These are phyloP conservation scores for Infundibulicybe gibba DNA, from an alignment of 768 basidiomycete genomes.

Conservation along the genomic window DNA sequence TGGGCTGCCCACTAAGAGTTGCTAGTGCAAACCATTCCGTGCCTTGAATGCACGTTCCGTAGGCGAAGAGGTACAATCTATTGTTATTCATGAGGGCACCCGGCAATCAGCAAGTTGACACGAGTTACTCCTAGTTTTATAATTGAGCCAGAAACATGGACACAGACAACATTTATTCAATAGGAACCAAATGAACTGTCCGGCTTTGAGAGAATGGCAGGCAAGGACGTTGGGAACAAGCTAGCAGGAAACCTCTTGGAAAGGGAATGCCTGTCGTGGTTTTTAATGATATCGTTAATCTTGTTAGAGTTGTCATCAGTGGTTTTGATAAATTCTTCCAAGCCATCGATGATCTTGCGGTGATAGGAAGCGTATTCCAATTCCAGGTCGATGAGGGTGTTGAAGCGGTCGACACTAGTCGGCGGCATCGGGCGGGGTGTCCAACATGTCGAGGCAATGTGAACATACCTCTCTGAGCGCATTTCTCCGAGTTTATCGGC, in stretches of 20 bases:
- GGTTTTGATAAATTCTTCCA: constrained; percentile 39
- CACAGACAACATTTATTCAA: too few species aligned
- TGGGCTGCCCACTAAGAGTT: too few species aligned
- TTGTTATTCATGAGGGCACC: too few species aligned
- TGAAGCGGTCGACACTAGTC: constrained; percentile 46
- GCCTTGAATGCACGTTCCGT: too few species aligned
- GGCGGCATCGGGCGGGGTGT: neutral
- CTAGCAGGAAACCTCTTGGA: constrained; percentile 47
- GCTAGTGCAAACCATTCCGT: too few species aligned
- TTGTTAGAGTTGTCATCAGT: constrained; percentile 29
- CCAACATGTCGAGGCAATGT: constrained; percentile 2
- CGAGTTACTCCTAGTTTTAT: too few species aligned
- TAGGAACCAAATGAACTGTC: constrained; percentile 7
- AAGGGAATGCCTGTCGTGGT: constrained; percentile 45
- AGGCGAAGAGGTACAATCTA: too few species aligned
- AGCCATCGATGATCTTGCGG: constrained; percentile 30
- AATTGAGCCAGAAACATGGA: too few species aligned
- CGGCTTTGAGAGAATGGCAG: constrained; percentile 15
- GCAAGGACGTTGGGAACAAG: constrained; percentile 29
- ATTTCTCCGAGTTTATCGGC: constrained; percentile 41
- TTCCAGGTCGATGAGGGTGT: constrained; percentile 51
- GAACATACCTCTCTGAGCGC: constrained; percentile 36
- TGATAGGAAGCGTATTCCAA: constrained; percentile 45
- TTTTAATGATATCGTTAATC: constrained; percentile 36
- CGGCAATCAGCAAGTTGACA: too few species aligned